These are phyloP conservation scores for Bryum argenteum DNA, from an alignment of 225 moss, liverwort and hornwort genomes.

Conservation along the genomic window DNA sequence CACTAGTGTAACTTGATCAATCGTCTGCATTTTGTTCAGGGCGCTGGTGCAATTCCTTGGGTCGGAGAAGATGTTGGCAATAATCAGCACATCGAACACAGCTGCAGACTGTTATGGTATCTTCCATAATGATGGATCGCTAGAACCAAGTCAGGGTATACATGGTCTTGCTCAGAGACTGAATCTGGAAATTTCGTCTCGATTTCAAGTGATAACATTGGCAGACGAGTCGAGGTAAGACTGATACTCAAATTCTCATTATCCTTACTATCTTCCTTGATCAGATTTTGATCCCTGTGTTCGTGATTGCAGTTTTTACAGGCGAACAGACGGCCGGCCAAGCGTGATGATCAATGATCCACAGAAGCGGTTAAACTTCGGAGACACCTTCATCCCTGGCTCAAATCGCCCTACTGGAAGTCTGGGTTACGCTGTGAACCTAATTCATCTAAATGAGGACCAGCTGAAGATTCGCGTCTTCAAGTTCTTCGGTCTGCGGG, in stretches of 20 bases:
- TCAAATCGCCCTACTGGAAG: constrained; percentile 20
- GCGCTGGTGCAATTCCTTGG: constrained; percentile 41
- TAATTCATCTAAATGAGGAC: constrained; percentile 34
- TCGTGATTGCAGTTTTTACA: constrained; percentile 38
- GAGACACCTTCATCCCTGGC: not conserved
- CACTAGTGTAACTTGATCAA: not conserved
- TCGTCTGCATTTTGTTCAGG: constrained; percentile 15
- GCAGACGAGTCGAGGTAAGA: constrained; percentile 38
- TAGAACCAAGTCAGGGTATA: constrained; percentile 31
- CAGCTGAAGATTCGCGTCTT: constrained; percentile 33
- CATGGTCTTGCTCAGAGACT: constrained; percentile 29
- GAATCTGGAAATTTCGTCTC: constrained; percentile 30
- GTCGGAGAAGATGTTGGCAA: constrained; percentile 42
- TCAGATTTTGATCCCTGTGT: not conserved
- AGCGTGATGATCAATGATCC: constrained; percentile 32
- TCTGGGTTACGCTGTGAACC: constrained; percentile 47
- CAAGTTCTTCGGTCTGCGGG: constrained; percentile 35
- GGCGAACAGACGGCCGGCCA: constrained; percentile 29
- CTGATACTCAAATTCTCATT: not conserved
- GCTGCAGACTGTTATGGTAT: constrained; percentile 33
- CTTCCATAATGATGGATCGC: constrained; percentile 6
- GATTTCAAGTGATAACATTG: constrained; percentile 35
- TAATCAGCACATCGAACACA: constrained; percentile 34
- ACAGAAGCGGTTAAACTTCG: constrained; percentile 39
- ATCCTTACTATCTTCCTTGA: not conserved